Evolutionary conservation across 768 basidiomycete species (phyloP), one percentile per base, ranked within the genome.

Genomic region (Nidula microcarpa): DNA sequence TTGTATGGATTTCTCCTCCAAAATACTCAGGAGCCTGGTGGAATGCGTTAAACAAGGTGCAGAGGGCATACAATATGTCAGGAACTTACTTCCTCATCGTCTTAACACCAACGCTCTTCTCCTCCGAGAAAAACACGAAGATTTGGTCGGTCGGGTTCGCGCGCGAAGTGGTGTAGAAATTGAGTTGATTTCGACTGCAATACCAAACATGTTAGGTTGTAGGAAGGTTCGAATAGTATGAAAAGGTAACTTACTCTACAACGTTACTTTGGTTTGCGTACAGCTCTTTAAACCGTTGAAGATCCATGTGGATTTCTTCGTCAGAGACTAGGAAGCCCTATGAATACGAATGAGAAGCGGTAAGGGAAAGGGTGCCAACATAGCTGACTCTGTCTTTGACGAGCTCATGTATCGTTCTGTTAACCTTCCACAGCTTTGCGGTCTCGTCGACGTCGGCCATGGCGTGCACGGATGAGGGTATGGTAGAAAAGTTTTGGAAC

Each of bases 61-160:
- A 33, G 18, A 35, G 44, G 2, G 17, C 36, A 46, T 47, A 35
- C 23, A 52, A 48, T 14, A 41, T 33, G 11, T 23, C 34, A 46
- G 35, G 18, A 18, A 77, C 88, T 51, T 68, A 97, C 96, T 94
- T 96, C 74, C 94, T 79, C 93, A 98, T 98, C 3, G 94, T 93
- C 71, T 97, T 96, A 43, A 98, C 94, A 54, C 94, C 92, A 6
- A 98, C 97, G 62, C 91, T 93, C 68, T 77, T 82, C 70, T 98
- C 97, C 45, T 95, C 94, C n/a, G 93, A 86, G 71, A 96, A 99
- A 68, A 91, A 98, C 16, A 98, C 77, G 61, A 91, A 98, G 62
- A 99, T 91, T 68, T 91, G 88, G 61, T 94, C 87, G 7, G 72
- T 69, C 23, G 82, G 75, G 59, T 89, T 86, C 10, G 75, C 72